phyloP scores from a whole-genome alignment of 2,329 filamentous ascomycete species.

The Fusarium tupiense region DNA sequence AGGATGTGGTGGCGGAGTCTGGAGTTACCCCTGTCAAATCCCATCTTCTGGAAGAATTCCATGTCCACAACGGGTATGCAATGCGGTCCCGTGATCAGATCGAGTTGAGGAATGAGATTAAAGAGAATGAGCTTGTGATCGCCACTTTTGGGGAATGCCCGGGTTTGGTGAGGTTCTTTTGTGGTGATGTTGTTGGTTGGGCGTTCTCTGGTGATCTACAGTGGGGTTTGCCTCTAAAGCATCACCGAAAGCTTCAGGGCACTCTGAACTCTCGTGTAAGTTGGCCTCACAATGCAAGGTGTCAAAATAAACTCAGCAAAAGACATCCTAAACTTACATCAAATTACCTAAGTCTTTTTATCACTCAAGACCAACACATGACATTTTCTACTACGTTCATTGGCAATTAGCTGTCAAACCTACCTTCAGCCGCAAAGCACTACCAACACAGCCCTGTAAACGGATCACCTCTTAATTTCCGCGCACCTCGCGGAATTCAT shows the following conservation, averaged over 20 bases:
- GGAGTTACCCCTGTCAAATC: not conserved
- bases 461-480: constrained; percentile 3
- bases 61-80: constrained; percentile 4
- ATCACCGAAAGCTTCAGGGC: not conserved
- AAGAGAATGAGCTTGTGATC: not conserved
- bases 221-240: constrained; percentile 1
- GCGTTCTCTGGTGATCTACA: constrained; percentile 3
- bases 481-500: not conserved
- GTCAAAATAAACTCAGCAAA: no score
- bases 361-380: not conserved
- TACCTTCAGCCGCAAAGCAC: not conserved
- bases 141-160: constrained; percentile 6
- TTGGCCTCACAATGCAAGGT: not conserved
- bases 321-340: not conserved
- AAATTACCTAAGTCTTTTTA: not conserved
- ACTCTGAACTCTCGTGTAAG: not conserved
- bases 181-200: not conserved
- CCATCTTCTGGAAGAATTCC: constrained; percentile 27
- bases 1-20: constrained; percentile 16
- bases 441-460: constrained; percentile 13
- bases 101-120: not conserved
- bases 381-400: not conserved
- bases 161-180: not conserved
- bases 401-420: not conserved
- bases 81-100: constrained; percentile 11